Base-by-base conservation (phyloP, 352 stramenopile genomes). In the Aphanomyces cochlioides region DNA sequence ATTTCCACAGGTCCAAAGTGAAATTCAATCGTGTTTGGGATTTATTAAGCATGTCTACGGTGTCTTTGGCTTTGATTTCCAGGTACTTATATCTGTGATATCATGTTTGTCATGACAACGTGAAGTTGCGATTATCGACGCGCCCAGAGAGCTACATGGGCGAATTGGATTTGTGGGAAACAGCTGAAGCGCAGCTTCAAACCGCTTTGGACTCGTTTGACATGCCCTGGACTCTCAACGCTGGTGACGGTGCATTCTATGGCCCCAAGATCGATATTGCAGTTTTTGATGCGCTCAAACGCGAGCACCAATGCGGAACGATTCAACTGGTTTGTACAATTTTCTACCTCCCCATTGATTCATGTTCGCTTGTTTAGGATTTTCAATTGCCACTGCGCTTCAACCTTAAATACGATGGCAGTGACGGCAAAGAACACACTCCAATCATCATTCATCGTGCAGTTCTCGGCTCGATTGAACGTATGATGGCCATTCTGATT, bases 311-410 rank as follows among this genome's bases (percentile, higher is more conserved):
- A 77, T 99, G 96, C 76, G 97, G 90, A 15, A 99, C 96, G 19
- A 96, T 99, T 48, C 96, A 99, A 77, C 93, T 97, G 68, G 54
- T 28, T 28, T 28, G 28, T 61, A 61, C 54, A 13, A 39, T 2
- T 12, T 36, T 28, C 45, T 19, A 53, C 28, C 28, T 28, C 28
- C n/a, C 28, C 28, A 28, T 28, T 28, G 28, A 28, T 28, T 50
- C 43, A 50, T 50, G 43, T 50, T 50, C 10, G 17, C 43, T n/a
- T 50, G 10, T 12, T 19, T 61, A 61, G 54, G 96, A 99, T 79
- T 99, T 99, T 74, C 98, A 99, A 78, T 75, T 99, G 43, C 96
- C 96, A n/a, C 88, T 97, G 48, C 90, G 97, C 67, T 99, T 99
- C 73, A 90, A 95, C 71, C 85, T 99, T 28, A 84, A 84, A 65